Evolutionary conservation across 2,329 filamentous ascomycete genomes (phyloP).

Genomic region (Neonectria magnoliae): DNA sequence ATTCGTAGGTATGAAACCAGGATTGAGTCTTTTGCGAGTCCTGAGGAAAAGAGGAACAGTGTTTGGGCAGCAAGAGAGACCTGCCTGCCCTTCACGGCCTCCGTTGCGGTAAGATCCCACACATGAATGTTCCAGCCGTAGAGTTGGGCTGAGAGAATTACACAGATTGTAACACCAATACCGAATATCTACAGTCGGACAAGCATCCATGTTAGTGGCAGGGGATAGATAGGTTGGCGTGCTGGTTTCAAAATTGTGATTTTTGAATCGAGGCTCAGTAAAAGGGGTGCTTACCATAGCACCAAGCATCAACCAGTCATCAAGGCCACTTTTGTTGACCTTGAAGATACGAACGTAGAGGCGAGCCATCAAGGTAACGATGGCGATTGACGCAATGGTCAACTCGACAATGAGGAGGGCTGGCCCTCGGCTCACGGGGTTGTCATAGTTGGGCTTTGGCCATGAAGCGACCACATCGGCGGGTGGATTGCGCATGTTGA

Average conservation of each 20-base stretch:
- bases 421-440: slow-evolving; percentile 51
- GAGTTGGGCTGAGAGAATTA: slow-evolving; percentile 47
- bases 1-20: slow-evolving; percentile 53
- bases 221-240: background rate
- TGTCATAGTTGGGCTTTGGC: slow-evolving; percentile 51
- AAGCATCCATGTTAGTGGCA: slow-evolving; percentile 21
- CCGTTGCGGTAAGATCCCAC: slow-evolving; percentile 46
- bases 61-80: slow-evolving; percentile 53
- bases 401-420: slow-evolving; percentile 51
- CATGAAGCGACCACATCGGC: slow-evolving; percentile 48
- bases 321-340: slow-evolving; percentile 47
- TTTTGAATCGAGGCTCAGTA: slow-evolving; percentile 20
- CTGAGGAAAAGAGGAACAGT: slow-evolving; percentile 52
- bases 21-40: slow-evolving; percentile 53
- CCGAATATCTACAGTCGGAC: slow-evolving; percentile 43
- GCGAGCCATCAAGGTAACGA: slow-evolving; percentile 48
- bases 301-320: slow-evolving; percentile 55
- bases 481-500: slow-evolving; percentile 50
- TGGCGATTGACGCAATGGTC: slow-evolving; percentile 47
- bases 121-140: slow-evolving; percentile 53
- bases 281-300: slow-evolving; percentile 46
- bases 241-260: background rate
- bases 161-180: slow-evolving; percentile 47
- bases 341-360: slow-evolving; percentile 50
- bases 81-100: slow-evolving; percentile 46